Percentiles rank a stretch among this genome's conserved stretches.
phyloP scores from a whole-genome alignment of 192 early-diverging fungal species.

The Pilobolus umbonatus region DNA sequence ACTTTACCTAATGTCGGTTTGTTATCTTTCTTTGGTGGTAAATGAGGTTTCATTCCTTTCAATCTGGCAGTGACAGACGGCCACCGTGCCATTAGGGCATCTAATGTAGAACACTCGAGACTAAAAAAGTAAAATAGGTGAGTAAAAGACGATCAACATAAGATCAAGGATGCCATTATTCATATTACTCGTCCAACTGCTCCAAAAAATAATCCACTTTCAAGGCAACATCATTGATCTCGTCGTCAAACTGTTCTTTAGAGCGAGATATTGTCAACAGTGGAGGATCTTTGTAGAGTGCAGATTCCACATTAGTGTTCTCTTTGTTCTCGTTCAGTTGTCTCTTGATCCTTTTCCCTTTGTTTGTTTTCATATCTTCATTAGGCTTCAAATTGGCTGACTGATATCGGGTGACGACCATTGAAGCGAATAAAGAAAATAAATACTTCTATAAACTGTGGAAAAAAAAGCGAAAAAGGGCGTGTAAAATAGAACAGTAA shows the following conservation, averaged over 20 bases:
- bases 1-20: constrained; percentile 30
- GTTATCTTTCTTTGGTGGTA: constrained; percentile 33
- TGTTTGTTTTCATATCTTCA: not conserved
- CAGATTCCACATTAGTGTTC: not conserved
- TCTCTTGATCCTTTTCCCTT: no score
- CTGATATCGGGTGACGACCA: constrained; percentile 25
- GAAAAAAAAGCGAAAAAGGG: no score
- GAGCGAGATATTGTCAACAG: constrained; percentile 21
- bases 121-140: not conserved
- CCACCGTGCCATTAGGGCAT: constrained; percentile 34
- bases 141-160: not conserved
- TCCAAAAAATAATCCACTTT: constrained; percentile 30
- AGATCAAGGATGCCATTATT: not conserved
- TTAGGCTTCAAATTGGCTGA: constrained; percentile 1
- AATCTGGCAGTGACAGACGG: constrained; percentile 31
- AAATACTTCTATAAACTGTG: no score
- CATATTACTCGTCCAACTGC: constrained; percentile 32
- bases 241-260: constrained; percentile 11
- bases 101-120: constrained; percentile 29
- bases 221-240: constrained; percentile 1
- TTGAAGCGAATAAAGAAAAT: not conserved
- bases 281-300: constrained; percentile 19
- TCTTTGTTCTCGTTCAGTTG: constrained; percentile 6
- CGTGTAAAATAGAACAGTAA: no score
- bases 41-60: constrained; percentile 28